phyloP scores from a whole-genome alignment of 139 green algal genomes.

The Dunaliella sp. region DNA sequence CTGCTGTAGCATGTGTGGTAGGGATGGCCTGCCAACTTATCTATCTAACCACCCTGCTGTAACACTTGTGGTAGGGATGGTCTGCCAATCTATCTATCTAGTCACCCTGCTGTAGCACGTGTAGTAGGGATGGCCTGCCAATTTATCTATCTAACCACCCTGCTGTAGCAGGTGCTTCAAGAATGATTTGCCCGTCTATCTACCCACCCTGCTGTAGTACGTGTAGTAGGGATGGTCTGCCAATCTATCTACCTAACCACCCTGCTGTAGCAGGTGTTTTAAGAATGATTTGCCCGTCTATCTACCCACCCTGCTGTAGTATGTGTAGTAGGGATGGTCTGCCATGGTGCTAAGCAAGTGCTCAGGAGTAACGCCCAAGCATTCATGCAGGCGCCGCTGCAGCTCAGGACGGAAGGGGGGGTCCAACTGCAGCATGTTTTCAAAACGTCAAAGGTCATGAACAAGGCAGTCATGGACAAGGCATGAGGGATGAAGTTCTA shows the following conservation, averaged over 20 bases:
- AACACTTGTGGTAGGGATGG: no score
- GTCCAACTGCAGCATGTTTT: background rate
- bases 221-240: background rate
- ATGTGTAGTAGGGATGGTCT: background rate
- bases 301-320: background rate
- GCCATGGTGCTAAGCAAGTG: background rate
- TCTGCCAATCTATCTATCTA: no score
- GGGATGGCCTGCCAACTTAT: no score
- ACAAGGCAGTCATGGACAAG: background rate
- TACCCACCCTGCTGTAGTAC: background rate
- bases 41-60: no score
- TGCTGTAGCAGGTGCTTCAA: background rate
- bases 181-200: background rate
- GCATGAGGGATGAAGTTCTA: background rate
- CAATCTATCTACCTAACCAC: background rate
- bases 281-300: background rate
- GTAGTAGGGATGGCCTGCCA: background rate
- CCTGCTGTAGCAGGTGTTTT: background rate
- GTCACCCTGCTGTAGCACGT: no score
- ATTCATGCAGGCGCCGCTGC: background rate
- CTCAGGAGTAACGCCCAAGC: background rate
- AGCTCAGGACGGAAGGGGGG: background rate
- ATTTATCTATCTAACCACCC: background rate
- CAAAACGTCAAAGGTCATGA: background rate
- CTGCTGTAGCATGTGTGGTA: no score